phyloP scores from a whole-genome alignment of 305 asterid species.

The Fraxinus xanthoxyloides region DNA sequence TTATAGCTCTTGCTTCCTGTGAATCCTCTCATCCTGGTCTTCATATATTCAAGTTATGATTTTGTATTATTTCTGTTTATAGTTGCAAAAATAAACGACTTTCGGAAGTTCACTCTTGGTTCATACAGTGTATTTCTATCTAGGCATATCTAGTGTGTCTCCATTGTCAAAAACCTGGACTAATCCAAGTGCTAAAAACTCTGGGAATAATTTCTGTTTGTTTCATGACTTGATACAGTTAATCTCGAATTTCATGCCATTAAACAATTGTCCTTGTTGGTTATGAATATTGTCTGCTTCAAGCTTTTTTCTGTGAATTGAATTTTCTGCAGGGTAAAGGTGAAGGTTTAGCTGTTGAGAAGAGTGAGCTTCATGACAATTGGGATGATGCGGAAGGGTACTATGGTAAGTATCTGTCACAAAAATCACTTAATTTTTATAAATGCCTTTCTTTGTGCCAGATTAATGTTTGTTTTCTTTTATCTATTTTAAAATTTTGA shows the following conservation, averaged over 20 bases:
- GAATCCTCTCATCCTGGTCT: not conserved
- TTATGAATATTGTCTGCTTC: not conserved
- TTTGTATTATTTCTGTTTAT: not conserved
- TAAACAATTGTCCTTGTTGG: not conserved
- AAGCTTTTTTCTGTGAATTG: slow-evolving; percentile 5
- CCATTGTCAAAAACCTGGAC: not conserved
- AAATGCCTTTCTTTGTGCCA: slow-evolving; percentile 16
- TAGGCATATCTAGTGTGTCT: not conserved
- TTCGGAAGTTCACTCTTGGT: not conserved
- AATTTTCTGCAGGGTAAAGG: slow-evolving; percentile 62
- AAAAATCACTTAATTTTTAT: slow-evolving; percentile 3
- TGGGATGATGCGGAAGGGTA: slow-evolving; percentile 99
- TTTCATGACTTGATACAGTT: not conserved
- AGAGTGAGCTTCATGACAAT: slow-evolving; percentile 83
- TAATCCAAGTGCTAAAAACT: not conserved
- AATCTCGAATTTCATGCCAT: slow-evolving; percentile 1
- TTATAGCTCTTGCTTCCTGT: not conserved
- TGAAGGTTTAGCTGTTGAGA: slow-evolving; percentile 70
- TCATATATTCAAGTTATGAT: not conserved
- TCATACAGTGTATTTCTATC: not conserved
- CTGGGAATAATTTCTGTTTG: not conserved
- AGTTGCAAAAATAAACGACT: not conserved
- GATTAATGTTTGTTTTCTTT: not conserved
- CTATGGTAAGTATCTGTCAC: slow-evolving; percentile 61
- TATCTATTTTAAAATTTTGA: not conserved